Evolutionary conservation across 306 rosid genomes (phyloP).

Genomic region (Dalbergia oliveri): DNA sequence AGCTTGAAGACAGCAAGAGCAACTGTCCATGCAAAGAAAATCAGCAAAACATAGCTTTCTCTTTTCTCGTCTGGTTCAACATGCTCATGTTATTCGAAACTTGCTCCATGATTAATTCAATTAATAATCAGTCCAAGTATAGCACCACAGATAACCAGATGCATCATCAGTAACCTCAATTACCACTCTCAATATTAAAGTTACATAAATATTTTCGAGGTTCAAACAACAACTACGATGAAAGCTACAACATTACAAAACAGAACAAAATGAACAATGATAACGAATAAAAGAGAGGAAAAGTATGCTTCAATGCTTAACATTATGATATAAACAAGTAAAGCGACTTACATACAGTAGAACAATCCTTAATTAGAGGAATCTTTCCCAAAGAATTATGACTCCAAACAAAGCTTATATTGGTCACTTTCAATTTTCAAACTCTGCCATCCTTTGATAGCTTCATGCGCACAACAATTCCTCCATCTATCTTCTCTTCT

Average conservation of each 20-base stretch:
- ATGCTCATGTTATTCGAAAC: conserved; percentile 10
- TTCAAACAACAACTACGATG: conserved; percentile 27
- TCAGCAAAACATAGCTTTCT: not conserved
- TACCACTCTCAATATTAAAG: conserved; percentile 36
- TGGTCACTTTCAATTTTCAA: conserved; percentile 7
- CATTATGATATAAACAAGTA: conserved; percentile 45
- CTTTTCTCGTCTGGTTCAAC: conserved; percentile 14
- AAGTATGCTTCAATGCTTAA: conserved; percentile 23
- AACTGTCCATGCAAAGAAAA: not conserved
- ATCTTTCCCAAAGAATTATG: not conserved
- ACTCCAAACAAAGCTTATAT: not conserved
- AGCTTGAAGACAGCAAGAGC: not conserved
- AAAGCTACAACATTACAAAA: conserved; percentile 41
- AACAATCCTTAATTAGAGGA: conserved; percentile 26
- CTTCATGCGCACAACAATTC: conserved; percentile 24
- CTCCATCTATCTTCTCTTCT: conserved; percentile 12
- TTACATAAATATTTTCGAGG: conserved; percentile 18
- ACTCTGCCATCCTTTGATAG: conserved; percentile 27
- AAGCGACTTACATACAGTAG: conserved; percentile 33
- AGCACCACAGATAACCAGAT: not conserved
- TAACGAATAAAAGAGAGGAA: conserved; percentile 11
- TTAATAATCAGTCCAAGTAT: not conserved
- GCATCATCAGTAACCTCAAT: not conserved
- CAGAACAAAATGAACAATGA: conserved; percentile 29
- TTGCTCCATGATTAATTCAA: conserved; percentile 5